Base-by-base conservation (phyloP, 1,284 basidiomycete genomes). In the Ustanciosporium gigantosporum region DNA sequence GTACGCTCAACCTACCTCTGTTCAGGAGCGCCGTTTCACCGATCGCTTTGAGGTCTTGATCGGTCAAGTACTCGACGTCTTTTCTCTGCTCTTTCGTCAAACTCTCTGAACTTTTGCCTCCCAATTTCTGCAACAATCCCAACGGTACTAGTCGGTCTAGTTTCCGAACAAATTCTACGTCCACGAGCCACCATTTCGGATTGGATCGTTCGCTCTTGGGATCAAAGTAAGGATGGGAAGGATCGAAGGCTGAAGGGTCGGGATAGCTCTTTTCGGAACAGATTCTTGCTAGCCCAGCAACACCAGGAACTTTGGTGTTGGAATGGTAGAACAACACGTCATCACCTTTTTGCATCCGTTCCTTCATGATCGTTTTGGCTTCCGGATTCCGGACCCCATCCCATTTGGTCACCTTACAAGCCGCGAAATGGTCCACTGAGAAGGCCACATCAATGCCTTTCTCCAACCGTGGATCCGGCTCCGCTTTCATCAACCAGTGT, bases 361-460 rank as follows among this genome's bases (percentile, higher is more conserved):
- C 67, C 76, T 88, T 89, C 88, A 97, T 92, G 52, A 92, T 81
- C 68, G 91, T 92, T 70, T 89, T 85, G 2, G 93, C 94, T 79
- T 94, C 88, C 65, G 90, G 89, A 74, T 91, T 95, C 32, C 93
- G 70, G 17, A 92, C 87, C 45, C 92, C 92, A 73, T 95, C 92
- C 92, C 92, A 95, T 16, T 87, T 82, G 0, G 91, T 91, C 7
- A 83, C 85, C 36, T 50, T 36, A 24, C 46, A 45, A 13, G 48
- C 41, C 13, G 51, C 43, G 25, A 76, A 56, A 21, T 53, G 46
- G 46, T 74, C 68, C 24, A 72, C 49, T 36, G 68, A 69, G 39
- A 75, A 76, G 8, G 71, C 51, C 3, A 77, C 69, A 36, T 77
- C 73, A 8, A 57, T 39, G 7, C 74, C 73, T 9, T 56, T 56